Conservation (phyloP, 75 land plant species). For the Pinus taeda region DNA sequence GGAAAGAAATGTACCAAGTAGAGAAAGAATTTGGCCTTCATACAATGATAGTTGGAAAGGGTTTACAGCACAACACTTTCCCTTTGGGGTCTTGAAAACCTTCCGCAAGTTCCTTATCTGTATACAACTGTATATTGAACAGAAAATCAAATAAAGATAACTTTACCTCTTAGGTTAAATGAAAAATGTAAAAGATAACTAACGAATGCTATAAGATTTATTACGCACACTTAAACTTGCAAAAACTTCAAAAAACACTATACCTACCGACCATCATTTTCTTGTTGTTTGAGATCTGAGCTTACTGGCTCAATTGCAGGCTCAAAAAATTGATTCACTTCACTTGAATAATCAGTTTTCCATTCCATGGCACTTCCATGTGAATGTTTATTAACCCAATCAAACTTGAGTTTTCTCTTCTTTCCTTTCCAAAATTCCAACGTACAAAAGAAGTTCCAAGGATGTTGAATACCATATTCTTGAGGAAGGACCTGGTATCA, state of each 20-base stretch:
- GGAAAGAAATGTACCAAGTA: constrained; percentile 49
- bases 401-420: neutral
- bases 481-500: constrained; percentile 44
- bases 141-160: no score
- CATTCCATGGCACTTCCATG: neutral
- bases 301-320: constrained; percentile 48
- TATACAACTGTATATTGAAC: constrained; percentile 42
- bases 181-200: neutral
- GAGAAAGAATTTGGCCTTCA: constrained; percentile 89
- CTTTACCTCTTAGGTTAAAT: neutral
- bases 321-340: constrained; percentile 8
- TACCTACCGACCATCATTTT: constrained; percentile 64
- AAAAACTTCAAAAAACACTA: neutral
- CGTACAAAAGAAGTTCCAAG: constrained; percentile 45
- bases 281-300: constrained; percentile 72
- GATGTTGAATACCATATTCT: constrained; percentile 44
- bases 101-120: constrained; percentile 67
- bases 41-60: constrained; percentile 64
- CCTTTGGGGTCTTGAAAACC: constrained; percentile 55
- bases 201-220: no score
- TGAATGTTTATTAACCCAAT: constrained; percentile 2
- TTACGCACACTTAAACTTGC: neutral
- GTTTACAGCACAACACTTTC: constrained; percentile 71
- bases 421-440: constrained; percentile 29
- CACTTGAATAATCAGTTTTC: neutral